Evolutionary conservation across 306 rosid genomes (phyloP).

Genomic region (Trifolium dubium): DNA sequence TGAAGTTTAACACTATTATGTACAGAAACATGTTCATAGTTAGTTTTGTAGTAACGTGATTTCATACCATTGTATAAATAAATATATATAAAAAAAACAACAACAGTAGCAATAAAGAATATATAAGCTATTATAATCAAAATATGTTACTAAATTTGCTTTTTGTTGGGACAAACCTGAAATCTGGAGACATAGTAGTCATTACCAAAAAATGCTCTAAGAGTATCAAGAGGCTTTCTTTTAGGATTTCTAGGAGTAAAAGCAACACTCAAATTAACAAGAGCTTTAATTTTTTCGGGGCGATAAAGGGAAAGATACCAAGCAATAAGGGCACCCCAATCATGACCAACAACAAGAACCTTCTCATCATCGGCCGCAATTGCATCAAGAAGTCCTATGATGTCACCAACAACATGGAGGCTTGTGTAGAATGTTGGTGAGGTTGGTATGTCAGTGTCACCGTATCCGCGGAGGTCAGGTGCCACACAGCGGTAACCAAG

Average conservation of each 20-base stretch:
- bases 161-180: no score
- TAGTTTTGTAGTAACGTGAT: no score
- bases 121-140: no score
- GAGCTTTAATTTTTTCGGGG: constrained; percentile 67
- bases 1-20: no score
- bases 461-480: constrained; percentile 82
- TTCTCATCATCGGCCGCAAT: constrained; percentile 53
- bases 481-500: constrained; percentile 74
- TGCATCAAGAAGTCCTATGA: constrained; percentile 60
- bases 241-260: constrained; percentile 65
- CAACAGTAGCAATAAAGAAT: no score
- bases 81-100: no score
- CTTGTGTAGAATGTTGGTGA: constrained; percentile 50
- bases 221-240: constrained; percentile 50
- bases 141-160: no score
- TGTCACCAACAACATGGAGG: constrained; percentile 69
- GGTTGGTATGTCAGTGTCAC: constrained; percentile 62
- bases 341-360: constrained; percentile 86
- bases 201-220: constrained; percentile 60
- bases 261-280: constrained; percentile 63
- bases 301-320: constrained; percentile 72
- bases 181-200: constrained; percentile 74
- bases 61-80: no score
- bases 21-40: no score
- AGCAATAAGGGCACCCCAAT: constrained; percentile 80